Percentiles rank a stretch among this genome's conserved stretches.
These are phyloP conservation scores for Syncephalis fuscata DNA, from an alignment of 371 early-diverging fungal species.

Conservation along the genomic window DNA sequence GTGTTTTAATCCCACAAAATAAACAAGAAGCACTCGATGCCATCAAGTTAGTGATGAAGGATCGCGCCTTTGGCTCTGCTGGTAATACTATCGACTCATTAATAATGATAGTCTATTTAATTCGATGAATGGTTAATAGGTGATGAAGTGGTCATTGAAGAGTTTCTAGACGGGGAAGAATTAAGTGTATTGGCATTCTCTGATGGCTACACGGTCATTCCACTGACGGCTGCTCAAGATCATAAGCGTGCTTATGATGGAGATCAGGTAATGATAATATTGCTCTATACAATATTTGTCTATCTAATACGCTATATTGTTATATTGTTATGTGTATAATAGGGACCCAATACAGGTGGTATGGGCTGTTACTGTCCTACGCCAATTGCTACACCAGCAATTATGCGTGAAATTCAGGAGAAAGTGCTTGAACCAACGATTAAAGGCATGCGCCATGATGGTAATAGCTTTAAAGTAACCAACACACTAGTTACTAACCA, in stretches of 20 bases:
- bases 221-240: constrained; percentile 89
- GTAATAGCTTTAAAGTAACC: constrained; percentile 2
- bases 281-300: neutral
- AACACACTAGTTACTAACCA: neutral
- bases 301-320: neutral
- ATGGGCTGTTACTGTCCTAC: constrained; percentile 98
- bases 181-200: constrained; percentile 79
- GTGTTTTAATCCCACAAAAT: constrained; percentile 79
- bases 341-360: constrained; percentile 95
- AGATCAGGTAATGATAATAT: constrained; percentile 29
- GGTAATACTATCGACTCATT: constrained; percentile 36
- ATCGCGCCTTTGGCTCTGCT: constrained; percentile 74
- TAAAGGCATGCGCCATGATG: constrained; percentile 90
- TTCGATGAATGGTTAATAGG: constrained; percentile 17
- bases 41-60: constrained; percentile 73
- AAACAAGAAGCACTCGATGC: constrained; percentile 78
- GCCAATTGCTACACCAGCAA: constrained; percentile 64
- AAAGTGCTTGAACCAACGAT: constrained; percentile 80
- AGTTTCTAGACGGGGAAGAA: constrained; percentile 84
- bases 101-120: neutral
- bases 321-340: too few relatives aligned
- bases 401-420: constrained; percentile 52
- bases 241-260: constrained; percentile 91
- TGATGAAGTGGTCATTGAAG: constrained; percentile 87
- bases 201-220: constrained; percentile 87